Conservation (phyloP, 257 asterid genomes). For the Nicotiana noctiflora region DNA sequence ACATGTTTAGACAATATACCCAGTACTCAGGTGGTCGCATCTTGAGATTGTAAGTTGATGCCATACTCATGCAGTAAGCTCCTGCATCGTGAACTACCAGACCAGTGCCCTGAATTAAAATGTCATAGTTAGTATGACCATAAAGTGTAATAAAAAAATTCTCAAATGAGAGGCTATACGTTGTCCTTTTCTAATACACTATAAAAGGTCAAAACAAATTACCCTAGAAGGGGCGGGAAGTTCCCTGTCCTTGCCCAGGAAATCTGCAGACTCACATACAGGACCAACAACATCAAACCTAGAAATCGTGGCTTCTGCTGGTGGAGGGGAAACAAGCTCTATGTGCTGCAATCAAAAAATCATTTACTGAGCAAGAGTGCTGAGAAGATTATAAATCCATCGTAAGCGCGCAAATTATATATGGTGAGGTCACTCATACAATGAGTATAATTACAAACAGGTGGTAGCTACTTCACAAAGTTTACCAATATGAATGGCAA, state of each 20-base stretch:
- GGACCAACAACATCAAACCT: slow-evolving; percentile 91
- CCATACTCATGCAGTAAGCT: slow-evolving; percentile 99
- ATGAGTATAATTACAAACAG: neutral
- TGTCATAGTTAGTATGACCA: slow-evolving; percentile 4
- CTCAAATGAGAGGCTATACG: neutral
- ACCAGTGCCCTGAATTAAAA: slow-evolving; percentile 68
- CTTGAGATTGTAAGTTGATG: slow-evolving; percentile 97
- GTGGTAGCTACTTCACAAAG: neutral
- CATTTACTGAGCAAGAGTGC: neutral
- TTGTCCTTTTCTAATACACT: neutral
- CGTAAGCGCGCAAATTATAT: neutral
- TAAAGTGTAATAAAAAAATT: neutral
- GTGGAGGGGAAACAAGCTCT: slow-evolving; percentile 78
- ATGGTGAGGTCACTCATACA: neutral
- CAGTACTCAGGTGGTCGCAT: slow-evolving; percentile 98
- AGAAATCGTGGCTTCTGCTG: slow-evolving; percentile 46
- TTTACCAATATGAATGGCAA: neutral
- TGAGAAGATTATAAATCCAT: neutral
- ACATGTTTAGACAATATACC: slow-evolving; percentile 35
- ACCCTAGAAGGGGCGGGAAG: slow-evolving; percentile 80
- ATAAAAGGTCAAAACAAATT: slow-evolving; percentile 1
- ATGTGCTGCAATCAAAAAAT: slow-evolving; percentile 62
- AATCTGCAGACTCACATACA: slow-evolving; percentile 94
- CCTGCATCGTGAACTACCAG: slow-evolving; percentile 98
- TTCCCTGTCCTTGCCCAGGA: slow-evolving; percentile 88